Percentiles rank a stretch among this genome's conserved stretches.
phyloP scores from a whole-genome alignment of 2,329 filamentous ascomycete genomes.

The Lasiodiplodia citricola region DNA sequence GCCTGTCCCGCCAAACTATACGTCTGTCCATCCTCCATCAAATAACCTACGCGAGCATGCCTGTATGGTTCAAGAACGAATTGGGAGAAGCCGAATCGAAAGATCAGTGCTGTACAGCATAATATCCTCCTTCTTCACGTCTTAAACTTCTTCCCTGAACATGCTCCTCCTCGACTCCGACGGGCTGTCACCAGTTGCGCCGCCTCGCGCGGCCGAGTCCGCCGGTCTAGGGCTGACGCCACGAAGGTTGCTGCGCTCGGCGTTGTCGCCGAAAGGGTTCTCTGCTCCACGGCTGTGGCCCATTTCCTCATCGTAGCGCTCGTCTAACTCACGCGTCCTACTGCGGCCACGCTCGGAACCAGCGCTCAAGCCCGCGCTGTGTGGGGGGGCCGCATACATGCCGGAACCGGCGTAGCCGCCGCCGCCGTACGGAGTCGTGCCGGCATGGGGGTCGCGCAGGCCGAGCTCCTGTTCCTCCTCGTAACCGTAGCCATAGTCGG shows the following conservation, averaged over 20 bases:
- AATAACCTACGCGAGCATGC: not conserved
- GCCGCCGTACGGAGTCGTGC: conserved; percentile 44
- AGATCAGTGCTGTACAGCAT: not conserved
- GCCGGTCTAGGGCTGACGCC: conserved; percentile 78
- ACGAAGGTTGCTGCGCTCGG: conserved; percentile 67
- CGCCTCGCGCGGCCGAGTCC: conserved; percentile 49
- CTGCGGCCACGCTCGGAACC: conserved; percentile 52
- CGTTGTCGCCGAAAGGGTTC: conserved; percentile 76
- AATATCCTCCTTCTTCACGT: not conserved
- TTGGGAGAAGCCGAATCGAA: not conserved
- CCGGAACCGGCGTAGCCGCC: conserved; percentile 41
- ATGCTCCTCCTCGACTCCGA: conserved; percentile 68
- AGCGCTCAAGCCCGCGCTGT: conserved; percentile 36
- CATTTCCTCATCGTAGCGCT: conserved; percentile 34
- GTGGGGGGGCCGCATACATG: conserved; percentile 34
- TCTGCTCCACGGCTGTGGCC: conserved; percentile 41
- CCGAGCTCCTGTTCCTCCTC: conserved; percentile 80
- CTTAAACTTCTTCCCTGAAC: conserved; percentile 71
- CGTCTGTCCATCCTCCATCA: not conserved
- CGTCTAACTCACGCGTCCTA: conserved; percentile 54
- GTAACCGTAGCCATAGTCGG: conserved; percentile 69
- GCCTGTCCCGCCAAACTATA: not conserved
- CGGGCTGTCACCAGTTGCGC: conserved; percentile 60
- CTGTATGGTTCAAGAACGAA: not conserved
- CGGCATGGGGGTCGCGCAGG: conserved; percentile 49